Conservation (phyloP, 2,329 filamentous ascomycete genomes). For the Trichoderma guizhouense region DNA sequence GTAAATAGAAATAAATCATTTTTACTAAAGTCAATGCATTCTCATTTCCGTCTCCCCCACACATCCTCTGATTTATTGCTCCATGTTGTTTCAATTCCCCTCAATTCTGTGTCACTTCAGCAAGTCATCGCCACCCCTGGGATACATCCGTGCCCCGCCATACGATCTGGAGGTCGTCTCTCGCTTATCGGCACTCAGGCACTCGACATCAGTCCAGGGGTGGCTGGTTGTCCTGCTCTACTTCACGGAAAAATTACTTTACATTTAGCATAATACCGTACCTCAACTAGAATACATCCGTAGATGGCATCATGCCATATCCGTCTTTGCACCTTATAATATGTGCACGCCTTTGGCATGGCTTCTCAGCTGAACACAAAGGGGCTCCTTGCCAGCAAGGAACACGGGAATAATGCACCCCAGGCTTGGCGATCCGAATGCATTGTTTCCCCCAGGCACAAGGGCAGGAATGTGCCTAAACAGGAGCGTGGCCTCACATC, state of each 20-base stretch:
- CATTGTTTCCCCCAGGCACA: slow-evolving; percentile 1
- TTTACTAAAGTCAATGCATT: no score
- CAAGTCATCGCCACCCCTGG: slow-evolving; percentile 9
- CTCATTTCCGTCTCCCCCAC: neutral
- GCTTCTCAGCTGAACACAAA: neutral
- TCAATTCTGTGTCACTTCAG: slow-evolving; percentile 17
- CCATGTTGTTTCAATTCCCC: neutral
- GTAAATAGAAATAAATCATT: neutral
- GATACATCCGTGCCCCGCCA: neutral
- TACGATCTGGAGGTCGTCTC: slow-evolving; percentile 6
- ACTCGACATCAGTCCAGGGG: neutral
- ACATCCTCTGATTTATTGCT: neutral
- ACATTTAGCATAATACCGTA: neutral
- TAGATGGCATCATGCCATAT: neutral
- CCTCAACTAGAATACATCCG: neutral
- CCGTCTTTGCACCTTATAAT: neutral
- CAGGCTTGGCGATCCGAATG: neutral
- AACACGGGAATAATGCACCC: neutral
- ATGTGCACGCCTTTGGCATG: neutral
- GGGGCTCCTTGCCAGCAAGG: neutral
- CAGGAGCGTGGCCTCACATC: neutral
- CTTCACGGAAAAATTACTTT: neutral
- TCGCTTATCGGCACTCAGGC: slow-evolving; percentile 17
- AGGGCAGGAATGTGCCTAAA: slow-evolving; percentile 1
- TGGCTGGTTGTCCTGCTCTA: neutral